Conservation (phyloP, 495 filamentous ascomycete species). For the Annulohypoxylon bovei region DNA sequence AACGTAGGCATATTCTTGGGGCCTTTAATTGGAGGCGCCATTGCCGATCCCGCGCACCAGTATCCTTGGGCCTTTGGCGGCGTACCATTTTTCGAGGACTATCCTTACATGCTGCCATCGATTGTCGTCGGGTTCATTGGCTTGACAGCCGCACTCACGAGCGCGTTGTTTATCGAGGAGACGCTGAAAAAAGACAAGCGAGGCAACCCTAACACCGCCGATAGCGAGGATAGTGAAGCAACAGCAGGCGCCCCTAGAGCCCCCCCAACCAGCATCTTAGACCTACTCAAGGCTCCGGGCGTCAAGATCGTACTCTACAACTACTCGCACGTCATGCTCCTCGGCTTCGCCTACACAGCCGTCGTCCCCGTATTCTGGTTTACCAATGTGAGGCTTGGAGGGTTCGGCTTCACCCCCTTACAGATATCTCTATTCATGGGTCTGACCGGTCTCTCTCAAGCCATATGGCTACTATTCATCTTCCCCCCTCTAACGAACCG, state of each 20-base stretch:
- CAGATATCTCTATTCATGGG: slow-evolving; percentile 70
- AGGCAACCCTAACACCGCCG: not conserved
- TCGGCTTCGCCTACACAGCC: slow-evolving; percentile 72
- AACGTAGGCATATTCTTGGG: slow-evolving; percentile 77
- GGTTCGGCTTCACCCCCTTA: slow-evolving; percentile 65
- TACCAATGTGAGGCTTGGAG: slow-evolving; percentile 64
- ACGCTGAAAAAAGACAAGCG: slow-evolving; percentile 47
- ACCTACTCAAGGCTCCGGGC: slow-evolving; percentile 68
- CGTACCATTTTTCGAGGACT: slow-evolving; percentile 65
- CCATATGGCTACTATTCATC: slow-evolving; percentile 69
- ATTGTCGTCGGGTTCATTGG: slow-evolving; percentile 62
- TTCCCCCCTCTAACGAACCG: slow-evolving; percentile 69
- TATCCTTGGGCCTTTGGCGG: slow-evolving; percentile 65
- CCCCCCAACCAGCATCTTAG: slow-evolving; percentile 55
- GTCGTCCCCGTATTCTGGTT: slow-evolving; percentile 72
- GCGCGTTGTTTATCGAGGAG: slow-evolving; percentile 65
- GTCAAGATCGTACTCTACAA: slow-evolving; percentile 69
- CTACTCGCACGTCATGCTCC: slow-evolving; percentile 68
- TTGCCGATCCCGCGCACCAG: slow-evolving; percentile 69
- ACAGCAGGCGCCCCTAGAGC: slow-evolving; percentile 46
- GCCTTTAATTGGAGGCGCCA: slow-evolving; percentile 69
- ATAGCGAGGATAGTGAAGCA: slow-evolving; percentile 20
- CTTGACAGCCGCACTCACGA: slow-evolving; percentile 58
- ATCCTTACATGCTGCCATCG: slow-evolving; percentile 72
- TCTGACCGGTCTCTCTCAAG: slow-evolving; percentile 67